These are phyloP conservation scores for Diaporthe velutina DNA, from an alignment of 2,329 filamentous ascomycete genomes.

Conservation along the genomic window DNA sequence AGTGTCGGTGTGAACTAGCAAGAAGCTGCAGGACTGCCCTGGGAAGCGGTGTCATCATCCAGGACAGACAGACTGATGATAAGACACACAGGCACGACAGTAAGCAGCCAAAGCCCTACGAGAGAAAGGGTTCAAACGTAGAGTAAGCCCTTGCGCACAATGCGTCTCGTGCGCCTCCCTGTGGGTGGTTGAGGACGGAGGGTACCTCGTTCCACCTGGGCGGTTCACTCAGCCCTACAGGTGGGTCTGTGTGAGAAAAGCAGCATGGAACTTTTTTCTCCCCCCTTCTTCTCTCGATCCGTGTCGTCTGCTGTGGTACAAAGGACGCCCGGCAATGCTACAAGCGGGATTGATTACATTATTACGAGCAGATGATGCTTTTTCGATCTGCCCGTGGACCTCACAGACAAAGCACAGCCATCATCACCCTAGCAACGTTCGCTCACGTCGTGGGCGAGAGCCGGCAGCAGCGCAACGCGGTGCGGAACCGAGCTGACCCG, in stretches of 20 bases:
- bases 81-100: background rate
- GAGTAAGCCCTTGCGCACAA: conserved; percentile 12
- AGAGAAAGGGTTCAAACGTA: background rate
- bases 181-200: background rate
- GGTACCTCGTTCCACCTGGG: background rate
- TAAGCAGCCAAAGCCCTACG: conserved; percentile 27
- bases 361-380: background rate
- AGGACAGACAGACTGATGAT: background rate
- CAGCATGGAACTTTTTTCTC: background rate
- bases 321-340: background rate
- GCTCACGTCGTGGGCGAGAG: background rate
- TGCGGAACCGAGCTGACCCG: background rate
- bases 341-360: background rate
- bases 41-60: conserved; percentile 16
- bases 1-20: conserved; percentile 25
- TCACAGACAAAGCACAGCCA: background rate
- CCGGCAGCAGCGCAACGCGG: background rate
- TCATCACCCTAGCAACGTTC: background rate
- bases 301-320: background rate
- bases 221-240: conserved; percentile 23
- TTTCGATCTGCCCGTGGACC: background rate
- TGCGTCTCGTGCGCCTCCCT: background rate
- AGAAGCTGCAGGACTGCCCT: conserved; percentile 4
- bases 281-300: background rate
- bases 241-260: conserved; percentile 13